phyloP scores from a whole-genome alignment of 352 stramenopile species.

The Globisporangium solare region DNA sequence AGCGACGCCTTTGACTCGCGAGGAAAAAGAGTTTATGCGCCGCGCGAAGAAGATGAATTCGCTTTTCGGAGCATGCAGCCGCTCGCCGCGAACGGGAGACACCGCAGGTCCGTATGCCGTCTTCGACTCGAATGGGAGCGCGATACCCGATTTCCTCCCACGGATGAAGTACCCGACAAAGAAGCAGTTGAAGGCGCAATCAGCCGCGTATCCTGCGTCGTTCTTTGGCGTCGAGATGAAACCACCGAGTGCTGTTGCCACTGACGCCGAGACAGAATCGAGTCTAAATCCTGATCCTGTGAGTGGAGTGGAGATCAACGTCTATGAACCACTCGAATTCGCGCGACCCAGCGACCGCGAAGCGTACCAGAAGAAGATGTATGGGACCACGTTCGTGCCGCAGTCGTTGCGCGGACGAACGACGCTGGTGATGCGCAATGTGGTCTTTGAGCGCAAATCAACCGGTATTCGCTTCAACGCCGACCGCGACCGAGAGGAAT shows the following conservation, averaged over 20 bases:
- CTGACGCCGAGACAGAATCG: neutral
- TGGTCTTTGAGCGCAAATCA: slow-evolving; percentile 50
- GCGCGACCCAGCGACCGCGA: slow-evolving; percentile 30
- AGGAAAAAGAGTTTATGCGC: slow-evolving; percentile 46
- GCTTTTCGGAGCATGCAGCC: slow-evolving; percentile 24
- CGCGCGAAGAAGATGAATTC: slow-evolving; percentile 56
- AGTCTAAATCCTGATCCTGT: neutral
- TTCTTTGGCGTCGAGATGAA: slow-evolving; percentile 25
- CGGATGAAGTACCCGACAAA: slow-evolving; percentile 18
- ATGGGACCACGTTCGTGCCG: slow-evolving; percentile 48
- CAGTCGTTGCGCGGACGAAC: slow-evolving; percentile 32
- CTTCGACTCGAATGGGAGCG: slow-evolving; percentile 6
- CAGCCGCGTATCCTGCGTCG: slow-evolving; percentile 11
- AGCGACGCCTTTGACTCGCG: slow-evolving; percentile 15
- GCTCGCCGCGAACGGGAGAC: neutral
- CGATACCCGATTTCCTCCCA: slow-evolving; percentile 12
- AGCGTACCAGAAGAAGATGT: slow-evolving; percentile 48
- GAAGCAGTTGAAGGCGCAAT: slow-evolving; percentile 19
- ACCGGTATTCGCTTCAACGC: slow-evolving; percentile 58
- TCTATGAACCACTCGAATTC: slow-evolving; percentile 43
- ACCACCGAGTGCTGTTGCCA: neutral
- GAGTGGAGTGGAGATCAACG: slow-evolving; percentile 18
- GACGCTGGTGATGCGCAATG: slow-evolving; percentile 42
- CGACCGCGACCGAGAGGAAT: slow-evolving; percentile 51
- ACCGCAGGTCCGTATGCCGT: slow-evolving; percentile 13